Percentiles rank a stretch among this genome's conserved stretches.
phyloP scores from a whole-genome alignment of 139 green algal genomes.

The Monoraphidium neglectum region DNA sequence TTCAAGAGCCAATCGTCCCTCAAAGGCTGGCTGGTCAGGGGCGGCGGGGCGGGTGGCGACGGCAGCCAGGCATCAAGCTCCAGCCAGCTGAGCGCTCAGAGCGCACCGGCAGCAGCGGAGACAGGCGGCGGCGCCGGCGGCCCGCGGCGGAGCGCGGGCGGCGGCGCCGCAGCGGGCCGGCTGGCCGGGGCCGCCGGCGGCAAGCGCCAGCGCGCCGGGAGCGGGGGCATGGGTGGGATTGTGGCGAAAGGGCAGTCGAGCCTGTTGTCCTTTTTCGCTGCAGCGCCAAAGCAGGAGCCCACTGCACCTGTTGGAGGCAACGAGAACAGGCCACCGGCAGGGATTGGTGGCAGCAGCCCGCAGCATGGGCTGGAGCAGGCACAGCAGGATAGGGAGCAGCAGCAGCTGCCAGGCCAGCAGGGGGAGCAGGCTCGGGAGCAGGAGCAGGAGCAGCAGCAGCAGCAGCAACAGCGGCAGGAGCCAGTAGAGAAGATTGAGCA shows the following conservation, averaged over 20 bases:
- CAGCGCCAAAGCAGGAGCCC: background rate
- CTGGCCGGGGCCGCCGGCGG: no score
- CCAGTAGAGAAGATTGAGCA: background rate
- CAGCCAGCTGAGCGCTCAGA: background rate
- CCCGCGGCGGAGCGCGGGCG: no score
- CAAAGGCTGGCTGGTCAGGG: conserved; percentile 22
- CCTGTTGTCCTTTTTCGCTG: background rate
- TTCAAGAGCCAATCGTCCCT: conserved; percentile 43
- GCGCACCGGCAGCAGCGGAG: background rate
- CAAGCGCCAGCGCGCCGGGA: background rate
- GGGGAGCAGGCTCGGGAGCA: background rate
- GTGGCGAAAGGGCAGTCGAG: no score
- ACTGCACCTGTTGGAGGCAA: background rate
- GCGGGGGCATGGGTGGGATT: background rate
- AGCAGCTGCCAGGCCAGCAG: background rate
- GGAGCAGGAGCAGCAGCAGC: background rate
- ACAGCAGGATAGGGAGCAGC: background rate
- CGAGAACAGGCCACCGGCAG: background rate
- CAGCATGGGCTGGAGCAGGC: background rate
- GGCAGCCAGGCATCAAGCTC: background rate
- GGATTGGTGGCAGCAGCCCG: background rate
- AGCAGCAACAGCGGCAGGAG: background rate
- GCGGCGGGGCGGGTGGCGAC: background rate
- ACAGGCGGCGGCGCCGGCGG: background rate
- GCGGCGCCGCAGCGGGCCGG: no score